These are phyloP conservation scores for Boletellus sp. DNA, from an alignment of 768 basidiomycete genomes.

Conservation along the genomic window DNA sequence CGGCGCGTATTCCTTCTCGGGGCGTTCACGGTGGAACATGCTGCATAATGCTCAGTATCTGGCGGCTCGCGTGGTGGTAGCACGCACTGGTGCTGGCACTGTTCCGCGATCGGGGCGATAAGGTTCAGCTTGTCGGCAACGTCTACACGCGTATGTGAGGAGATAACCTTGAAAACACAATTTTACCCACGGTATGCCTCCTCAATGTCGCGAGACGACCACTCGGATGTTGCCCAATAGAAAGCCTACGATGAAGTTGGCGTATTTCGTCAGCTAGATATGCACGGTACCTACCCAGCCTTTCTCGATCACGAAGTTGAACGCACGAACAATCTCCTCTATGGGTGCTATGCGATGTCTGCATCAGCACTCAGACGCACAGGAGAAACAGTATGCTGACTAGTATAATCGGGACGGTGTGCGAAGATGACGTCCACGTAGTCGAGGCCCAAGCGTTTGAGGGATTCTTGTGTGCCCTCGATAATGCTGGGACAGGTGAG, in stretches of 20 bases:
- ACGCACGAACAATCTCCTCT: constrained; percentile 58
- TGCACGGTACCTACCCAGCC: constrained; percentile 36
- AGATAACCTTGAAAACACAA: neutral
- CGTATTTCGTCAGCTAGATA: neutral
- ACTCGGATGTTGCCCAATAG: constrained; percentile 54
- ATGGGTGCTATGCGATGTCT: constrained; percentile 35
- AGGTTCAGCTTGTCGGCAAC: constrained; percentile 50
- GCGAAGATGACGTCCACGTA: constrained; percentile 52
- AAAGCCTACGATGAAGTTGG: constrained; percentile 26
- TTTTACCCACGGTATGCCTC: constrained; percentile 36
- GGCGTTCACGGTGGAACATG: constrained; percentile 50
- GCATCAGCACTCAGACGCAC: constrained; percentile 1
- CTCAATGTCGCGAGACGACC: constrained; percentile 49
- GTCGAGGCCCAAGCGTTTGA: constrained; percentile 49
- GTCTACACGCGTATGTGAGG: constrained; percentile 22
- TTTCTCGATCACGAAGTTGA: constrained; percentile 50
- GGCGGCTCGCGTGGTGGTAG: no score
- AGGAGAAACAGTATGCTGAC: constrained; percentile 16
- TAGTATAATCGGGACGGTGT: constrained; percentile 44
- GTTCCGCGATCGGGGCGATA: constrained; percentile 49
- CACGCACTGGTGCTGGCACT: constrained; percentile 43
- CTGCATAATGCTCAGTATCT: constrained; percentile 20
- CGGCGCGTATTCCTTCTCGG: constrained; percentile 51
- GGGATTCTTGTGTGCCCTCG: constrained; percentile 50
- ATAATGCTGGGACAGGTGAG: constrained; percentile 37